phyloP scores from a whole-genome alignment of 148 eudicot species.

The Fagopyrum tataricum region DNA sequence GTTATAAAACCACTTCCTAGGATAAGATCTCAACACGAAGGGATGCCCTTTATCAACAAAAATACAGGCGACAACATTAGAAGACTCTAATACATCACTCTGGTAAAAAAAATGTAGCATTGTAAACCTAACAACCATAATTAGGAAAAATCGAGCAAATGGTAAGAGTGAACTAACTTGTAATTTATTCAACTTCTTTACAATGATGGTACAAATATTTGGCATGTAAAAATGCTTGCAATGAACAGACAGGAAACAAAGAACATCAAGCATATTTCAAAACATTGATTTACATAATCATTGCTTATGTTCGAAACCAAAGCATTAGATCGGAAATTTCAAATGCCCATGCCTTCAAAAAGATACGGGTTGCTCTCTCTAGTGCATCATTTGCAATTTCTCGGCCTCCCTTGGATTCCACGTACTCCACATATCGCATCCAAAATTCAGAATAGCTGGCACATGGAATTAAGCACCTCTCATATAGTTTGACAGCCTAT shows the following conservation, averaged over 20 bases:
- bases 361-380: conserved; percentile 58
- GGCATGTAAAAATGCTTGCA: background rate
- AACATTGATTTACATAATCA: background rate
- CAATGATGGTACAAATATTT: background rate
- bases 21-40: background rate
- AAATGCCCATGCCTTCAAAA: conserved; percentile 49
- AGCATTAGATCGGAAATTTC: background rate
- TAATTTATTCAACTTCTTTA: background rate
- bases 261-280: background rate
- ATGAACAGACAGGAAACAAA: background rate
- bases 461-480: conserved; percentile 85
- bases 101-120: background rate
- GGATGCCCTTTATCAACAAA: background rate
- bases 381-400: conserved; percentile 69
- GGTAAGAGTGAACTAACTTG: background rate
- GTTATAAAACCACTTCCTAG: background rate
- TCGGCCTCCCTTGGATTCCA: conserved; percentile 75
- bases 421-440: conserved; percentile 88
- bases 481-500: conserved; percentile 81
- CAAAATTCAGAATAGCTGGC: conserved; percentile 85
- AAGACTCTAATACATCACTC: background rate
- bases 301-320: background rate
- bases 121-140: background rate
- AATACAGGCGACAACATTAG: background rate
- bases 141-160: background rate